phyloP scores from a whole-genome alignment of 345 rosid genomes.

The Rhodomyrtus tomentosa region DNA sequence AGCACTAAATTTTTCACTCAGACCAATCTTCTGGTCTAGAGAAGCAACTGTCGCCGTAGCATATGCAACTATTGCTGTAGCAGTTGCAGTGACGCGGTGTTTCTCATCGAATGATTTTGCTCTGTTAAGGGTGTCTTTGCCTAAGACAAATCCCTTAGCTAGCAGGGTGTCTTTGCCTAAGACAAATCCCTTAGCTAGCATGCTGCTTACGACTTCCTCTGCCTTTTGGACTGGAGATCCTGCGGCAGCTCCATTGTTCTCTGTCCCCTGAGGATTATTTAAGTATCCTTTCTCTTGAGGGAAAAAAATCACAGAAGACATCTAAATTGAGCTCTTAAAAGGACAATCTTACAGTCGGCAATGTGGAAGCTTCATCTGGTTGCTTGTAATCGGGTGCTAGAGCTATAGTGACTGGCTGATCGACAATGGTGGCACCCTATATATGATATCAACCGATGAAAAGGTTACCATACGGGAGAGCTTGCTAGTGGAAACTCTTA shows the following conservation, averaged over 20 bases:
- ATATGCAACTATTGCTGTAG: no score
- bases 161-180: no score
- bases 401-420: slow-evolving; percentile 51
- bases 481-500: neutral
- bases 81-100: slow-evolving; percentile 69
- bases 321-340: neutral
- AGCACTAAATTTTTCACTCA: slow-evolving; percentile 32
- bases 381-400: slow-evolving; percentile 57
- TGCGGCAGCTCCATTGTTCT: slow-evolving; percentile 19
- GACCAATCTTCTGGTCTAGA: slow-evolving; percentile 66
- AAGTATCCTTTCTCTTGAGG: neutral
- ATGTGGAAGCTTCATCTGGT: slow-evolving; percentile 26
- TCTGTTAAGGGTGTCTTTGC: slow-evolving; percentile 72
- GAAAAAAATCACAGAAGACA: neutral
- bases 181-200: slow-evolving; percentile 91
- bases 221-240: slow-evolving; percentile 65
- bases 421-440: slow-evolving; percentile 85
- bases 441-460: slow-evolving; percentile 4
- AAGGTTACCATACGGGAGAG: neutral
- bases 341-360: slow-evolving; percentile 28
- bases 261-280: slow-evolving; percentile 26
- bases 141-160: slow-evolving; percentile 75
- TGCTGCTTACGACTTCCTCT: slow-evolving; percentile 85
- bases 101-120: slow-evolving; percentile 84
- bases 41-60: slow-evolving; percentile 75